Conservation (phyloP, 2,329 filamentous ascomycete species). For the Blumeria graminis region DNA sequence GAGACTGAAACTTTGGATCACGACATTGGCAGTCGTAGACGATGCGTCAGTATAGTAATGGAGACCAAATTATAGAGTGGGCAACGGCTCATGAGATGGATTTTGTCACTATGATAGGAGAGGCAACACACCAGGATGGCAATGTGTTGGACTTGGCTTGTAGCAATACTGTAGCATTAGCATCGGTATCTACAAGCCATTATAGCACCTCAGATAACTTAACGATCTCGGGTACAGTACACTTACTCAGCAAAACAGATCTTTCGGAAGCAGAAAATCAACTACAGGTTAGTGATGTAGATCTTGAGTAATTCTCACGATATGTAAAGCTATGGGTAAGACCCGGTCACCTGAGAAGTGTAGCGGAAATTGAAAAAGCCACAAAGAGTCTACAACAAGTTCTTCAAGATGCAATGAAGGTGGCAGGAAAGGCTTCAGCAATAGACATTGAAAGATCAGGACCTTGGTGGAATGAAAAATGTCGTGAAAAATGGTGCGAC, state of each 20-base stretch:
- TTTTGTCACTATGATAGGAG: neutral
- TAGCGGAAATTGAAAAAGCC: neutral
- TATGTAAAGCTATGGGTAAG: neutral
- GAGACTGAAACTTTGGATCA: neutral
- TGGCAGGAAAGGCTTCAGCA: neutral
- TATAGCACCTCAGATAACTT: neutral
- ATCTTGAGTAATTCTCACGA: neutral
- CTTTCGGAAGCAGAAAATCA: no score
- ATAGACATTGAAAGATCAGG: neutral
- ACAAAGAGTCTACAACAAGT: neutral
- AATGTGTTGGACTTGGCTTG: neutral
- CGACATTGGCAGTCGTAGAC: neutral
- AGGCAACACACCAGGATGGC: neutral
- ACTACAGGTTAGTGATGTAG: neutral
- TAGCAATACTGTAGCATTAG: neutral
- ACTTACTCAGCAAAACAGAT: neutral
- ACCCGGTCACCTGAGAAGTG: neutral
- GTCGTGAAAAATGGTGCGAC: neutral
- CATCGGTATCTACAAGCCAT: neutral
- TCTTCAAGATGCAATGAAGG: neutral
- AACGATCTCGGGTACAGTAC: neutral
- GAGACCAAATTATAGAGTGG: neutral
- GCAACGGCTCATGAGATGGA: neutral
- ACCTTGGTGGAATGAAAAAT: neutral
- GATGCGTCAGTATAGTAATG: neutral